These are phyloP conservation scores for Mallotus japonicus DNA, from an alignment of 441 rosid genomes.

Conservation along the genomic window DNA sequence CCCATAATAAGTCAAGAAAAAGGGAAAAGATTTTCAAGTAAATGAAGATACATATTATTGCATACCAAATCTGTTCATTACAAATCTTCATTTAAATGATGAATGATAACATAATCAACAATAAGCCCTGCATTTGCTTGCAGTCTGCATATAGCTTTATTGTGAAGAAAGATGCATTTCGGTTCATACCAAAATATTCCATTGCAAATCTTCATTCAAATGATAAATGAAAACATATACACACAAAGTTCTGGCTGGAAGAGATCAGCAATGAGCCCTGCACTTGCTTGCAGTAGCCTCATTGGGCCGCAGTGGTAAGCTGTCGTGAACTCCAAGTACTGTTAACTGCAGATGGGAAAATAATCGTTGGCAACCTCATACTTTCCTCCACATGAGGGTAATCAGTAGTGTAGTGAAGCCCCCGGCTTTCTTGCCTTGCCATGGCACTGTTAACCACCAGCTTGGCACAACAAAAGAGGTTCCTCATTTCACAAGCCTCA, in stretches of 20 bases:
- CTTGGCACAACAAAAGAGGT: conserved; percentile 91
- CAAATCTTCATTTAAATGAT: conserved; percentile 18
- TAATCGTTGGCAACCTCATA: conserved; percentile 80
- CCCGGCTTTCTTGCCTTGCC: conserved; percentile 92
- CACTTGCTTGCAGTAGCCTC: conserved; percentile 24
- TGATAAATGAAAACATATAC: not conserved
- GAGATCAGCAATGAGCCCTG: conserved; percentile 9
- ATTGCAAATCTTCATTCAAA: conserved; percentile 17
- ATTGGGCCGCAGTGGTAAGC: conserved; percentile 15
- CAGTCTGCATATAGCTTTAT: conserved; percentile 26
- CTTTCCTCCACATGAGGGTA: conserved; percentile 73
- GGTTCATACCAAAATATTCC: conserved; percentile 16
- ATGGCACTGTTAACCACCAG: conserved; percentile 89
- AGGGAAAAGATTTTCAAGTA: not conserved
- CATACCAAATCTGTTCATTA: conserved; percentile 20
- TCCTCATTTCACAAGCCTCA: conserved; percentile 95
- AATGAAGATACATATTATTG: conserved; percentile 7
- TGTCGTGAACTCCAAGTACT: conserved; percentile 81
- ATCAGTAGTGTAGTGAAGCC: conserved; percentile 84
- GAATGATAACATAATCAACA: not conserved
- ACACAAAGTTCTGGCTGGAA: not conserved
- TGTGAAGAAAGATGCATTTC: conserved; percentile 11
- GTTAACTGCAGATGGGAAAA: conserved; percentile 51
- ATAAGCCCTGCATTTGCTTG: conserved; percentile 24
- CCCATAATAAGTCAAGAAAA: not conserved